A percentile compares a stretch with the other conserved stretches of the same genome.
phyloP scores from a whole-genome alignment of 805 yeast species.

The Barnettozyma sp. region DNA sequence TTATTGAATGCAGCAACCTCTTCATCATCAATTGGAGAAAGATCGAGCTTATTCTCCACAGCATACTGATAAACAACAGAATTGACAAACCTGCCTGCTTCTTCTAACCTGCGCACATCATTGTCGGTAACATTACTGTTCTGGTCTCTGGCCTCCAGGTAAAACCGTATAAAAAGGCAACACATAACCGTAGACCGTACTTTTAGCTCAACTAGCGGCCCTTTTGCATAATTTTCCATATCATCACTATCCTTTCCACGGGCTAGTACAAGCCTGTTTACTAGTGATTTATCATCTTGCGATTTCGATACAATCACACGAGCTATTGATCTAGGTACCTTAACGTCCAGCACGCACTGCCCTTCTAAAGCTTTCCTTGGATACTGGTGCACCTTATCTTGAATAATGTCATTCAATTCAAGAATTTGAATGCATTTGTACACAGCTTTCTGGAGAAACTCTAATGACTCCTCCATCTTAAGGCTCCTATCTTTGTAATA shows the following conservation, averaged over 20 bases:
- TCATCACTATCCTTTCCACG: conserved; percentile 13
- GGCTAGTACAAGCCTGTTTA: conserved; percentile 9
- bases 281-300: conserved; percentile 6
- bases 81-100: conserved; percentile 9
- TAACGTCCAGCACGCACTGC: conserved; percentile 14
- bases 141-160: conserved; percentile 8
- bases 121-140: too few relatives aligned
- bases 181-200: conserved; percentile 20
- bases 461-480: conserved; percentile 33
- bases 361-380: conserved; percentile 27
- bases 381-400: conserved; percentile 16
- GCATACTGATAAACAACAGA: not conserved
- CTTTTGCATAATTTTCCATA: too few relatives aligned
- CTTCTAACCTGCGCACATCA: too few relatives aligned
- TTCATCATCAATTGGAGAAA: conserved; percentile 14
- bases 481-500: conserved; percentile 31
- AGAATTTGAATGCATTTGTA: conserved; percentile 29
- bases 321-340: conserved; percentile 15
- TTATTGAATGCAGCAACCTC: conserved; percentile 13
- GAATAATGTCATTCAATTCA: conserved; percentile 20
- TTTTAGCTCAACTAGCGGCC: conserved; percentile 15
- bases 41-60: not conserved
- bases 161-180: conserved; percentile 12
- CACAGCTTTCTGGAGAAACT: conserved; percentile 31
- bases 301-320: conserved; percentile 16